A percentile compares a stretch with the other conserved stretches of the same genome.
Evolutionary conservation across 192 early-diverging fungal genomes (phyloP).

Genomic region (Rhizoclosmatium globosum): DNA sequence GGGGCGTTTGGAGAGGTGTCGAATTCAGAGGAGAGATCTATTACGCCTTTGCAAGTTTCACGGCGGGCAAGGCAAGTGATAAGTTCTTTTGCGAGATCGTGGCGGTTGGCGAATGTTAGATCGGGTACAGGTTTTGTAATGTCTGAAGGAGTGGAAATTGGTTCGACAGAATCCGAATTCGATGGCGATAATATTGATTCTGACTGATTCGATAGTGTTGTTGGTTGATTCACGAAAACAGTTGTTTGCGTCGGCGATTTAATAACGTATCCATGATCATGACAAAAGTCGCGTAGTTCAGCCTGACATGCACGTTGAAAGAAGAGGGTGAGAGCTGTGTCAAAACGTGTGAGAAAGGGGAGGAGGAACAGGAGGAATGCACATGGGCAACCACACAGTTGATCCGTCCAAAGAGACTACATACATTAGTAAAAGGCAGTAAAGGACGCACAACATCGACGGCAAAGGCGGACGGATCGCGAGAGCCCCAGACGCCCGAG

Average conservation of each 20-base stretch:
- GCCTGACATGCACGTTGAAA: not conserved
- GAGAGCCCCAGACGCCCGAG: constrained; percentile 22
- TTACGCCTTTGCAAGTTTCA: not conserved
- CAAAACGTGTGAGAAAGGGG: not conserved
- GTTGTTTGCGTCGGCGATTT: not conserved
- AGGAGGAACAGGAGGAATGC: not conserved
- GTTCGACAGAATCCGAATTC: not conserved
- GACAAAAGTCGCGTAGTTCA: not conserved
- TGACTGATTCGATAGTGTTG: not conserved
- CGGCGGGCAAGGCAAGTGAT: not conserved
- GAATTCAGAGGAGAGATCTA: not conserved
- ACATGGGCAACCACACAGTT: not conserved
- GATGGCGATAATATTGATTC: not conserved
- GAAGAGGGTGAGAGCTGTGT: not conserved
- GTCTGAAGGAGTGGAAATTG: not conserved
- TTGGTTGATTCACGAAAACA: not conserved
- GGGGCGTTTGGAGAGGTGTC: not conserved
- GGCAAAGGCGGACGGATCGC: constrained; percentile 21
- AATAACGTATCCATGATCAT: not conserved
- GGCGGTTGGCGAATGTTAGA: not conserved
- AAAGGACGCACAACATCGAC: constrained; percentile 21
- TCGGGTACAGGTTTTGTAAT: not conserved
- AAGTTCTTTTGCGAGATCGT: not conserved
- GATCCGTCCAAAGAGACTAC: not conserved
- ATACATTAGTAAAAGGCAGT: constrained; percentile 21